Conservation (phyloP, 495 filamentous ascomycete species). For the Annulohypoxylon maeteangense region DNA sequence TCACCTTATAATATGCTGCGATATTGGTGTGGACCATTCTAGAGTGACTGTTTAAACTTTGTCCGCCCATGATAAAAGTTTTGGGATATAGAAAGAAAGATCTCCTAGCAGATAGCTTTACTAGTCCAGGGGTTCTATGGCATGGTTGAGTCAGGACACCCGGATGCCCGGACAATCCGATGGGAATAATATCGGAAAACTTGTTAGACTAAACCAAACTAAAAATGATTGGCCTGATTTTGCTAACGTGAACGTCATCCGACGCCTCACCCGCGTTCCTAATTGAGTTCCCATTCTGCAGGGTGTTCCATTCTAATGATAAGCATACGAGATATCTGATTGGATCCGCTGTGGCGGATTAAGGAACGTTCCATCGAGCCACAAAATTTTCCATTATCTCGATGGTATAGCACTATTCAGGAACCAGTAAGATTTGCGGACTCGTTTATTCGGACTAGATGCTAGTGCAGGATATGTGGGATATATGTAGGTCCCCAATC, state of each 20-base stretch:
- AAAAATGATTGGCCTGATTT: slow-evolving; percentile 5
- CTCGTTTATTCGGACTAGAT: slow-evolving; percentile 1
- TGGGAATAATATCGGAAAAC: slow-evolving; percentile 20
- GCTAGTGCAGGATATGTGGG: slow-evolving; percentile 13
- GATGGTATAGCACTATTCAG: slow-evolving; percentile 14
- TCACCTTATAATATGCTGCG: too few relatives aligned
- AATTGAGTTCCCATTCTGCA: neutral
- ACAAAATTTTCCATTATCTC: slow-evolving; percentile 15
- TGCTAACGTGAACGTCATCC: slow-evolving; percentile 18
- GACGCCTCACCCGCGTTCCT: slow-evolving; percentile 22
- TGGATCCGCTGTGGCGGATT: slow-evolving; percentile 14
- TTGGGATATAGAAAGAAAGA: neutral
- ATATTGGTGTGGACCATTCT: too few relatives aligned
- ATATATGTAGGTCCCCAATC: slow-evolving; percentile 28
- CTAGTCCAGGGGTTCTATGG: neutral
- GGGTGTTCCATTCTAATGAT: slow-evolving; percentile 9
- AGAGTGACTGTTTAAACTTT: too few relatives aligned
- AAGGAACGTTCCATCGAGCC: slow-evolving; percentile 22
- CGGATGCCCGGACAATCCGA: slow-evolving; percentile 11
- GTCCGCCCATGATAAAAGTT: neutral
- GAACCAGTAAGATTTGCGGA: slow-evolving; percentile 20
- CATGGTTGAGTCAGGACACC: slow-evolving; percentile 7
- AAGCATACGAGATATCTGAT: slow-evolving; percentile 27
- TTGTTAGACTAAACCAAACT: neutral
- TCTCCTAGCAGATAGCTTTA: too few relatives aligned